A percentile compares a stretch with the other conserved stretches of the same genome.
Evolutionary conservation across 2,329 filamentous ascomycete genomes (phyloP).

Genomic region (Aspergillus aculeatinus): DNA sequence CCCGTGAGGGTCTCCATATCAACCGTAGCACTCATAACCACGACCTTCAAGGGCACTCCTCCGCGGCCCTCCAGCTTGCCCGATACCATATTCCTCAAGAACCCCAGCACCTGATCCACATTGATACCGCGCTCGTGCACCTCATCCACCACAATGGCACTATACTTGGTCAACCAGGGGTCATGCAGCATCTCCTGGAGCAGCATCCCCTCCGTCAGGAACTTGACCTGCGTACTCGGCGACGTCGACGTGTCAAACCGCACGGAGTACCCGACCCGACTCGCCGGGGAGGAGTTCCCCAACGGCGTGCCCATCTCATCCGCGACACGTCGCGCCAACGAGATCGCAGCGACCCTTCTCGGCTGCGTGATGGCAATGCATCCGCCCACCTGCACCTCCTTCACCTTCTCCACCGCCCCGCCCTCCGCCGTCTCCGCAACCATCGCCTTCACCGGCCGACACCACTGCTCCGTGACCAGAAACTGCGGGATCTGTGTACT

Average conservation of each 20-base stretch:
- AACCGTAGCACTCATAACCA: slow-evolving; percentile 96
- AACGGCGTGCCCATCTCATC: slow-evolving; percentile 72
- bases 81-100: slow-evolving; percentile 74
- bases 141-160: slow-evolving; percentile 88
- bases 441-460: slow-evolving; percentile 58
- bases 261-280: slow-evolving; percentile 85
- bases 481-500: slow-evolving; percentile 96
- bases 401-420: slow-evolving; percentile 9
- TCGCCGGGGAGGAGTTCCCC: slow-evolving; percentile 57
- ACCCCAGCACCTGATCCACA: slow-evolving; percentile 86
- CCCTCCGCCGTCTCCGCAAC: slow-evolving; percentile 35
- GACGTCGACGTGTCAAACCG: slow-evolving; percentile 87
- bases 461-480: slow-evolving; percentile 77
- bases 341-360: slow-evolving; percentile 87
- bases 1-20: slow-evolving; percentile 74
- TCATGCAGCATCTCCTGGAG: slow-evolving; percentile 90
- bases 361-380: slow-evolving; percentile 94
- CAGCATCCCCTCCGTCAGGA: slow-evolving; percentile 92
- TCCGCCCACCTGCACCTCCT: slow-evolving; percentile 62
- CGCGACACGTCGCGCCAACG: slow-evolving; percentile 81
- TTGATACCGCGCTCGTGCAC: slow-evolving; percentile 96
- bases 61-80: slow-evolving; percentile 61
- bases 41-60: slow-evolving; percentile 76
- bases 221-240: slow-evolving; percentile 84
- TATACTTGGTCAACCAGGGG: slow-evolving; percentile 78